phyloP scores from a whole-genome alignment of 805 yeast species.

The Yamadazyma tumulicola region DNA sequence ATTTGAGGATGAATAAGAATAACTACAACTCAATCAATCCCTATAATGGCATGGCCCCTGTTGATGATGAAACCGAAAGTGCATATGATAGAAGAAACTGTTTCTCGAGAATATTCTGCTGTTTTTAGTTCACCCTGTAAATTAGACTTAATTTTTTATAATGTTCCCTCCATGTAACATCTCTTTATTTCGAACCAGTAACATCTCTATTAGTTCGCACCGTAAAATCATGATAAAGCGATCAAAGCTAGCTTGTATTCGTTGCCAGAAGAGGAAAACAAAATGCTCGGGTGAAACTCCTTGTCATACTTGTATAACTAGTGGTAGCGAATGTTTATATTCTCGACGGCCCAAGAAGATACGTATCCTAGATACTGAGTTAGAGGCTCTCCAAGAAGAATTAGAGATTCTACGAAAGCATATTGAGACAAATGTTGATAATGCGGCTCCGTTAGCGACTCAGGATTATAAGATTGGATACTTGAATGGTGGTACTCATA shows the following conservation, averaged over 20 bases:
- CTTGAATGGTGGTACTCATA: too few relatives aligned
- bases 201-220: not conserved
- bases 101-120: conserved; percentile 12
- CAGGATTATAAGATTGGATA: not conserved
- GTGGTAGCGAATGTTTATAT: conserved; percentile 17
- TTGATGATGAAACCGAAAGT: conserved; percentile 35
- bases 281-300: conserved; percentile 25
- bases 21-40: conserved; percentile 15
- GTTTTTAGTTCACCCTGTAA: conserved; percentile 7
- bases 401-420: conserved; percentile 7
- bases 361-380: conserved; percentile 18
- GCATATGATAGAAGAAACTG: conserved; percentile 19
- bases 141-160: not conserved
- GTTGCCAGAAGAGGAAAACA: conserved; percentile 25
- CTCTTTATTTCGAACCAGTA: not conserved
- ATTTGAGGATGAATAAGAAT: conserved; percentile 15
- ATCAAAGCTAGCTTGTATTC: conserved; percentile 17
- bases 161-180: not conserved
- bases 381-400: conserved; percentile 17
- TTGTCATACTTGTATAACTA: conserved; percentile 17
- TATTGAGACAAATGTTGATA: not conserved
- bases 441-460: not conserved
- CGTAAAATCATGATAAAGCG: conserved; percentile 2
- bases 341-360: conserved; percentile 19
- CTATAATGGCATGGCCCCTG: conserved; percentile 30